Conservation (phyloP, 495 filamentous ascomycete species). For the Bacidia rubella region DNA sequence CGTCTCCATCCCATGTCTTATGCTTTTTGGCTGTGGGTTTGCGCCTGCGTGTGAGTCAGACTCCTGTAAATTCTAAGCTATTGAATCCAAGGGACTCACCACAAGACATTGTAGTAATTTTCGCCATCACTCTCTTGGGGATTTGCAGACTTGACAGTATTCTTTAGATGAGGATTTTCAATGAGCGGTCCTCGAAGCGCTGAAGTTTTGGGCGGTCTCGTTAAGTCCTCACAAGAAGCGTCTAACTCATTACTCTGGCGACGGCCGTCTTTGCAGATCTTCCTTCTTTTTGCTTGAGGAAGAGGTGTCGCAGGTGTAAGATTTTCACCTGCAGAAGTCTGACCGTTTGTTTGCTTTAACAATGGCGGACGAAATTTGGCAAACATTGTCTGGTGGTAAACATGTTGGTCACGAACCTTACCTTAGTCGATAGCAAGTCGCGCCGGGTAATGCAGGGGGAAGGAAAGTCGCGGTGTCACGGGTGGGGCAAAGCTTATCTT, state of each 20-base stretch:
- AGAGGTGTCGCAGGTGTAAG: too few relatives aligned
- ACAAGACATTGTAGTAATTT: conserved; percentile 54
- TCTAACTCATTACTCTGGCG: neutral
- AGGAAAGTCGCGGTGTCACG: neutral
- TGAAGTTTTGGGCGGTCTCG: neutral
- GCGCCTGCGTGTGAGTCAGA: conserved; percentile 34
- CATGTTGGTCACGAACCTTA: too few relatives aligned
- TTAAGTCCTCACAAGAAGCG: neutral
- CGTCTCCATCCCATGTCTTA: conserved; percentile 83
- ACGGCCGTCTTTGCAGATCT: neutral
- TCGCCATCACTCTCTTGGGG: conserved; percentile 14
- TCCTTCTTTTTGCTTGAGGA: neutral
- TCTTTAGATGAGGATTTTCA: neutral
- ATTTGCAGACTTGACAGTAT: neutral
- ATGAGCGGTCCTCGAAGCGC: neutral
- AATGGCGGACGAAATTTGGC: neutral
- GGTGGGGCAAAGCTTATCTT: too few relatives aligned
- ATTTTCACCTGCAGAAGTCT: neutral
- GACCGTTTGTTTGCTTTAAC: neutral
- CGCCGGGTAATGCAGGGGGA: neutral
- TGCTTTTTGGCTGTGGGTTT: conserved; percentile 68
- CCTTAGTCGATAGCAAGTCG: neutral
- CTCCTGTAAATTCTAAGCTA: neutral
- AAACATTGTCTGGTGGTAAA: too few relatives aligned
- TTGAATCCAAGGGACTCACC: conserved; percentile 25